A percentile compares a stretch with the other conserved stretches of the same genome.
Conservation (phyloP, 768 basidiomycete species). For the Suillus paluster region DNA sequence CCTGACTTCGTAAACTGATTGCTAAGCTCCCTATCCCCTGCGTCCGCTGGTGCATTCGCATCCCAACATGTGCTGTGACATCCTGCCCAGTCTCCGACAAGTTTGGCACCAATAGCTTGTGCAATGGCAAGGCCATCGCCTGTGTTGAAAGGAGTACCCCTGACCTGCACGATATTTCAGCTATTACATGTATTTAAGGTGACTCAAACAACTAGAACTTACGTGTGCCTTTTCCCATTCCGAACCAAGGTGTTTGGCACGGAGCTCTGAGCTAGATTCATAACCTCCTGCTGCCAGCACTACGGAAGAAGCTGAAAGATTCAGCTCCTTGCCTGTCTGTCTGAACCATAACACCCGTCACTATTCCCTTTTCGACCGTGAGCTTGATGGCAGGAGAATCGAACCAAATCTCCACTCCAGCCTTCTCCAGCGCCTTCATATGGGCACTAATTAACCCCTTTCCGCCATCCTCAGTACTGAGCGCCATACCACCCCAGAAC, state of each 20-base stretch:
- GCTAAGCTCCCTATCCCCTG: conserved; percentile 60
- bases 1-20: conserved; percentile 79
- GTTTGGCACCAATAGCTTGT: conserved; percentile 50
- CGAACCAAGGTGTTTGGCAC: conserved; percentile 58
- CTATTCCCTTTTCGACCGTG: conserved; percentile 36
- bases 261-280: conserved; percentile 57
- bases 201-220: conserved; percentile 10
- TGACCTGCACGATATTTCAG: conserved; percentile 45
- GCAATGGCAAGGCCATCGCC: conserved; percentile 68
- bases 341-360: conserved; percentile 52
- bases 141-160: conserved; percentile 74
- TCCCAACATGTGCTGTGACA: conserved; percentile 80
- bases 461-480: conserved; percentile 66
- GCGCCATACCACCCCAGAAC: conserved; percentile 74
- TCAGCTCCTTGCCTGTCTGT: conserved; percentile 40
- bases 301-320: conserved; percentile 49
- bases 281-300: conserved; percentile 71
- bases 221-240: conserved; percentile 65
- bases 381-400: conserved; percentile 49
- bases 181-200: neutral
- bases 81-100: conserved; percentile 69
- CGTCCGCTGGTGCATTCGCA: conserved; percentile 54
- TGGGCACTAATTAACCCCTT: conserved; percentile 69
- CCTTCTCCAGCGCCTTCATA: conserved; percentile 48
- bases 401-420: conserved; percentile 62